phyloP scores from a whole-genome alignment of 192 early-diverging fungal genomes.

The Umbelopsis vinacea region DNA sequence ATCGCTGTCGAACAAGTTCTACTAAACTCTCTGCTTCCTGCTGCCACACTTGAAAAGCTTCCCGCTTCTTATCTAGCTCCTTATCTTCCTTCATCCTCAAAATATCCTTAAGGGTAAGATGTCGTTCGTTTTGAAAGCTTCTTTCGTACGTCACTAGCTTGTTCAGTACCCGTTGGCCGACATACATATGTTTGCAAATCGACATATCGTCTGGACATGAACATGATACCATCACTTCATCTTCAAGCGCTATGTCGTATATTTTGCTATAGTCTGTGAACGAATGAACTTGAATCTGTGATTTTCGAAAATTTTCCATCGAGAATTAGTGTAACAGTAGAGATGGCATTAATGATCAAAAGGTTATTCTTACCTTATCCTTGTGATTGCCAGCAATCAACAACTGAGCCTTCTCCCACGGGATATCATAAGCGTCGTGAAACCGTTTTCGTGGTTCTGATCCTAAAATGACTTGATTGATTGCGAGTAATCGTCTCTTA shows the following conservation, averaged over 20 bases:
- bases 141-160: constrained; percentile 5
- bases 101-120: constrained; percentile 19
- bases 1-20: constrained; percentile 5
- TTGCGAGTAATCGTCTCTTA: background rate
- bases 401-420: constrained; percentile 10
- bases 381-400: constrained; percentile 23
- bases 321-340: background rate
- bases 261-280: constrained; percentile 12
- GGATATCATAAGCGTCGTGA: background rate
- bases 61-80: constrained; percentile 1
- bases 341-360: background rate
- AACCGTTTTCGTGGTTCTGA: constrained; percentile 2
- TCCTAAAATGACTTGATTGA: constrained; percentile 16
- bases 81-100: constrained; percentile 19
- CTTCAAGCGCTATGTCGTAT: constrained; percentile 15
- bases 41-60: constrained; percentile 15
- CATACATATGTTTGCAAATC: constrained; percentile 18
- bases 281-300: constrained; percentile 12
- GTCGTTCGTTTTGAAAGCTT: constrained; percentile 18
- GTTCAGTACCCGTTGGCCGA: constrained; percentile 16
- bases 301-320: background rate
- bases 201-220: constrained; percentile 19
- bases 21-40: constrained; percentile 15
- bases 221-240: constrained; percentile 14
- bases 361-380: background rate